Conservation (phyloP, 495 filamentous ascomycete species). For the Aspergillus sclerotiicarbonarius region DNA sequence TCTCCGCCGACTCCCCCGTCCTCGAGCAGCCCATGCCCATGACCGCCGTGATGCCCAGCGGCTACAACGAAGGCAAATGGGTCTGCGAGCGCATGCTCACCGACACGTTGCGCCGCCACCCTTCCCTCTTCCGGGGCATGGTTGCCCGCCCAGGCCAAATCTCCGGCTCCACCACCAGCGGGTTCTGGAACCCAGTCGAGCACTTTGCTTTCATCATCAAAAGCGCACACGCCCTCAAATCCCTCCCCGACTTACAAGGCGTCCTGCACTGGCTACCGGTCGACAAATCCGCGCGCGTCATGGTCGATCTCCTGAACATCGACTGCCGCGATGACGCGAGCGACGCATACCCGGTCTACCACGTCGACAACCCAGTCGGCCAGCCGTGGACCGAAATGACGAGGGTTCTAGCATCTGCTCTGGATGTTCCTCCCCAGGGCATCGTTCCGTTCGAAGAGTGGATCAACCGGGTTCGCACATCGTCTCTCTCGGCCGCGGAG, state of each 20-base stretch:
- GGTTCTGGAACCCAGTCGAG: slow-evolving; percentile 55
- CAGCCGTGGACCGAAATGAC: slow-evolving; percentile 49
- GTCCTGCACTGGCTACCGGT: slow-evolving; percentile 15
- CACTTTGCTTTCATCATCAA: slow-evolving; percentile 37
- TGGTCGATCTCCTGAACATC: neutral
- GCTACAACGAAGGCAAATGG: slow-evolving; percentile 52
- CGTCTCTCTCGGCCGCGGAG: slow-evolving; percentile 26
- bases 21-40: slow-evolving; percentile 25
- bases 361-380: slow-evolving; percentile 54
- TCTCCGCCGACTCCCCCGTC: slow-evolving; percentile 30
- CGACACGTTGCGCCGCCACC: neutral
- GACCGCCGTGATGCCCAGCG: slow-evolving; percentile 37
- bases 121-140: slow-evolving; percentile 37
- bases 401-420: slow-evolving; percentile 35
- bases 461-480: slow-evolving; percentile 37
- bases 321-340: neutral
- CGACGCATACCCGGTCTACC: slow-evolving; percentile 34
- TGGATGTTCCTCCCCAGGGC: slow-evolving; percentile 33
- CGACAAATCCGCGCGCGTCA: neutral
- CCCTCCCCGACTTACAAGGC: slow-evolving; percentile 38
- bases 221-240: slow-evolving; percentile 38
- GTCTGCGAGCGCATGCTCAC: slow-evolving; percentile 27
- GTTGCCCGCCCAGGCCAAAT: slow-evolving; percentile 48
- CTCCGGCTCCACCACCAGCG: slow-evolving; percentile 43
- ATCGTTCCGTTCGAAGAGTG: slow-evolving; percentile 48